A percentile compares a stretch with the other conserved stretches of the same genome.
These are phyloP conservation scores for Gentiana macrophylla DNA, from an alignment of 257 asterid species.

Conservation along the genomic window DNA sequence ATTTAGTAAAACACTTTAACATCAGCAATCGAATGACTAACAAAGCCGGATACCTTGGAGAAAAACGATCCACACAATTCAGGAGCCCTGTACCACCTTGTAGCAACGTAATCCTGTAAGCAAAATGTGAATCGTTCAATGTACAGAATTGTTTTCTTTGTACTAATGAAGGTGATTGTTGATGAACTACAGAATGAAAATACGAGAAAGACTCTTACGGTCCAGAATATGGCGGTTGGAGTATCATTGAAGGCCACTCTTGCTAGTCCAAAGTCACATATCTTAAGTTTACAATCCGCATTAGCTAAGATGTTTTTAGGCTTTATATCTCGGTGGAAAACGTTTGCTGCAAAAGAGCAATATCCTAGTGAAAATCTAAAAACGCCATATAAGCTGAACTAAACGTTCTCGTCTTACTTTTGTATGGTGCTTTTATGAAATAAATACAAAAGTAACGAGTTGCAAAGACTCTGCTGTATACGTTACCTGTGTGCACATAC, in stretches of 20 bases:
- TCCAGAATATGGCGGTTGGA: constrained; percentile 90
- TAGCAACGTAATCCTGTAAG: constrained; percentile 86
- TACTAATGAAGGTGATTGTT: not conserved
- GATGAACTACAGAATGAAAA: not conserved
- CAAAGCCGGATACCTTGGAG: constrained; percentile 62
- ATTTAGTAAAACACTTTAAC: not conserved
- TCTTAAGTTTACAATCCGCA: constrained; percentile 85
- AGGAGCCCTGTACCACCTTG: constrained; percentile 98
- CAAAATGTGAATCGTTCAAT: not conserved
- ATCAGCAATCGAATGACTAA: not conserved
- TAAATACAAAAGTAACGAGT: not conserved
- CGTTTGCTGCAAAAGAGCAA: constrained; percentile 50
- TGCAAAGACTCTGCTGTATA: too few species aligned
- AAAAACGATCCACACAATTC: constrained; percentile 95
- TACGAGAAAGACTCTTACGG: constrained; percentile 39
- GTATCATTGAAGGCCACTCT: constrained; percentile 90
- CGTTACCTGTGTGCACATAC: constrained; percentile 77
- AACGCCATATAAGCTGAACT: not conserved
- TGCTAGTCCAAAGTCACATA: constrained; percentile 88
- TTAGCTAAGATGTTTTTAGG: constrained; percentile 82
- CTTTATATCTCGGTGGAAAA: constrained; percentile 81
- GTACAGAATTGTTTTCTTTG: not conserved
- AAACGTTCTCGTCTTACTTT: not conserved
- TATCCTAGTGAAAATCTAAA: constrained; percentile 4
- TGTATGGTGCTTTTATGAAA: not conserved